Evolutionary conservation across 306 rosid species (phyloP).

Genomic region (Adenanthera pavonina): DNA sequence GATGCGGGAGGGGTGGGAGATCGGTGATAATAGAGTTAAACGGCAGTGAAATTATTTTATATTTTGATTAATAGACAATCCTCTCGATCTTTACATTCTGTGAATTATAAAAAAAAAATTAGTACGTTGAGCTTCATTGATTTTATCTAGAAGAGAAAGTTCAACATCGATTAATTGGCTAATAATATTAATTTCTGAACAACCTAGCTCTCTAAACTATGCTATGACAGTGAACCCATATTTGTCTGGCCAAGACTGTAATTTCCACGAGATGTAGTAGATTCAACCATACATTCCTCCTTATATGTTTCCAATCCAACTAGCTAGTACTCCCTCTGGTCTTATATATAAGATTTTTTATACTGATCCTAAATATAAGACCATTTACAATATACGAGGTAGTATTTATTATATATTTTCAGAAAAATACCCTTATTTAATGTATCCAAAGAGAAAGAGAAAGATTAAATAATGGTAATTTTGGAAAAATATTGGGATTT

Average conservation of each 20-base stretch:
- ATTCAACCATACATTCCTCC: constrained; percentile 28
- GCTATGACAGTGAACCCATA: constrained; percentile 30
- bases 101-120: neutral
- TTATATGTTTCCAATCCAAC: constrained; percentile 27
- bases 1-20: constrained; percentile 50
- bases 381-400: too few species aligned
- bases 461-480: too few species aligned
- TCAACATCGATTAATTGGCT: constrained; percentile 27
- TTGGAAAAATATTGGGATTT: too few species aligned
- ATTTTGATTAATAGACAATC: constrained; percentile 42
- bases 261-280: constrained; percentile 27
- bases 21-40: constrained; percentile 40
- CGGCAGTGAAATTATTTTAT: constrained; percentile 33
- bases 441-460: too few species aligned
- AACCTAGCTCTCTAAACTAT: constrained; percentile 34
- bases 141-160: constrained; percentile 25
- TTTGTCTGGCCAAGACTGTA: constrained; percentile 20
- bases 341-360: too few species aligned
- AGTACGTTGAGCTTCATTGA: constrained; percentile 36
- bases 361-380: too few species aligned
- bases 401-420: too few species aligned
- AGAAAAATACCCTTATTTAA: too few species aligned
- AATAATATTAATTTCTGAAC: constrained; percentile 12
- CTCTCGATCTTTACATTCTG: constrained; percentile 50
- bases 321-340: too few species aligned